Conservation (phyloP, 2,329 filamentous ascomycete species). For the Xylariaceae sp. region DNA sequence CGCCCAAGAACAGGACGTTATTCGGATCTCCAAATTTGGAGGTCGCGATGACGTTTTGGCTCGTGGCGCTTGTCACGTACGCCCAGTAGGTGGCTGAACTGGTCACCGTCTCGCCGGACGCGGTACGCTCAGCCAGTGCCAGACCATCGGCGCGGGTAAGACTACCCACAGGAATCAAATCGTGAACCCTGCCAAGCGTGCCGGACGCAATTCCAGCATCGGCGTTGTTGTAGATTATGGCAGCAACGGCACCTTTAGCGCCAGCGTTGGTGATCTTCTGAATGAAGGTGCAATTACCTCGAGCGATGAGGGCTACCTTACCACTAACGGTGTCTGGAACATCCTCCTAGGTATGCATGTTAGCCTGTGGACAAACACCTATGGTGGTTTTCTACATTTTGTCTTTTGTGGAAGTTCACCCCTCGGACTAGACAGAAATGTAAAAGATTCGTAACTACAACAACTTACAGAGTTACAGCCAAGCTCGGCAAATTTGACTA, state of each 20-base stretch:
- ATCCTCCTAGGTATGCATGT: conserved; percentile 43
- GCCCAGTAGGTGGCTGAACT: conserved; percentile 35
- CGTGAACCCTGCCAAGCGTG: conserved; percentile 54
- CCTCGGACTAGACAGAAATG: not conserved
- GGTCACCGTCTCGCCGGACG: conserved; percentile 24
- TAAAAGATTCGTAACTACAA: not conserved
- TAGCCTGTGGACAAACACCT: conserved; percentile 3
- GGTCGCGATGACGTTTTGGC: conserved; percentile 65
- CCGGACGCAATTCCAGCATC: conserved; percentile 52
- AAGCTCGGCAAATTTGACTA: conserved; percentile 53
- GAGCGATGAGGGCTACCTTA: conserved; percentile 60
- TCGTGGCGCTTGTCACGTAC: conserved; percentile 38
- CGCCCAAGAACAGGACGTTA: conserved; percentile 64
- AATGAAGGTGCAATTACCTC: conserved; percentile 62
- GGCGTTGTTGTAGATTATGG: conserved; percentile 64
- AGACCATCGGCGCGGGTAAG: conserved; percentile 51
- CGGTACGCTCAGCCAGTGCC: conserved; percentile 20
- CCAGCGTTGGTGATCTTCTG: conserved; percentile 60
- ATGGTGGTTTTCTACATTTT: no score
- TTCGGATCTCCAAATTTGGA: conserved; percentile 63
- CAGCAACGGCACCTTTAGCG: conserved; percentile 58
- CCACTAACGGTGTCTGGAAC: conserved; percentile 55
- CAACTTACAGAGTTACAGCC: conserved; percentile 50
- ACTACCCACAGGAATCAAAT: conserved; percentile 52
- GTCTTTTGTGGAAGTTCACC: not conserved